Evolutionary conservation across 169 alveolate genomes (phyloP).

Genomic region (Babesia ovata): DNA sequence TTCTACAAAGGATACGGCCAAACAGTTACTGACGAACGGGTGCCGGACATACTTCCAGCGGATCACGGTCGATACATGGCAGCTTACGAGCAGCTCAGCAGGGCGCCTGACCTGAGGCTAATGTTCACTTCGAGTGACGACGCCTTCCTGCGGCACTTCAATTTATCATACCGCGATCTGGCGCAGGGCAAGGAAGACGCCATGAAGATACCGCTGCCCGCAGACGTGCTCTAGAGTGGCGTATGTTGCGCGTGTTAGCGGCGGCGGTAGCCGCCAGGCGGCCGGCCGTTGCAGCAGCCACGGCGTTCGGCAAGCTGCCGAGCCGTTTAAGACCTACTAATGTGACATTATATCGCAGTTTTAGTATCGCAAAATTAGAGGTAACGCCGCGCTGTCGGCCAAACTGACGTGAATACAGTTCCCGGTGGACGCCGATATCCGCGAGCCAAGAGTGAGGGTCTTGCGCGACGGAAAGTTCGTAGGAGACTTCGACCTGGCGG

Average conservation of each 20-base stretch:
- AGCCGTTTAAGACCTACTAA: background rate
- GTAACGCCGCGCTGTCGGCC: conserved; percentile 2
- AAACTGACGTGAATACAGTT: conserved; percentile 19
- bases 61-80: conserved; percentile 38
- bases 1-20: conserved; percentile 60
- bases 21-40: conserved; percentile 49
- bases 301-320: conserved; percentile 1
- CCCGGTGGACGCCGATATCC: conserved; percentile 49
- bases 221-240: conserved; percentile 34
- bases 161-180: conserved; percentile 52
- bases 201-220: conserved; percentile 49
- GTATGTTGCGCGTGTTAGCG: conserved; percentile 10
- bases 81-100: conserved; percentile 24
- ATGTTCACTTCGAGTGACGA: conserved; percentile 31
- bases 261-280: background rate
- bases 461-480: conserved; percentile 51
- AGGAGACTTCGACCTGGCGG: conserved; percentile 53
- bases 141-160: conserved; percentile 19
- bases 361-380: conserved; percentile 19
- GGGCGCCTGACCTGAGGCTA: conserved; percentile 9
- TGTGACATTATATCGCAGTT: conserved; percentile 2
- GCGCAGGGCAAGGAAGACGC: conserved; percentile 63
- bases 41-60: conserved; percentile 57
- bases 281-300: background rate
- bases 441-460: conserved; percentile 41